Percentiles rank a stretch among this genome's conserved stretches.
Evolutionary conservation across 225 moss, liverwort and hornwort genomes (phyloP).

Genomic region (Rhytidiadelphus loreus): DNA sequence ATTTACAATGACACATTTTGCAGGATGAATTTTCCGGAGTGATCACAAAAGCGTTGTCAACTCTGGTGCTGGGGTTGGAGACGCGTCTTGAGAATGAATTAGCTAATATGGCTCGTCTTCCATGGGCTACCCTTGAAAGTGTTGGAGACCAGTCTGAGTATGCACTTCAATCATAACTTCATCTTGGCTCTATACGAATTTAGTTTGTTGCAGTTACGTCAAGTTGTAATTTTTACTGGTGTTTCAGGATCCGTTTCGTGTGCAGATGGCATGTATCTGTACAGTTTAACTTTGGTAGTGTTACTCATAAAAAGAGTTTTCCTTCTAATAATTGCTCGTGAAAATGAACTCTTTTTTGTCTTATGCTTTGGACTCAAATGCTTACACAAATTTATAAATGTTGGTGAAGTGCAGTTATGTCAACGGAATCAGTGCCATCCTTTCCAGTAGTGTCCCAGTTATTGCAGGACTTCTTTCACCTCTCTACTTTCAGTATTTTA

Average conservation of each 20-base stretch:
- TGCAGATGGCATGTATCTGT: not conserved
- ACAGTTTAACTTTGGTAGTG: not conserved
- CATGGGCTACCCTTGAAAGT: conserved; percentile 94
- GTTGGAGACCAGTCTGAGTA: conserved; percentile 99
- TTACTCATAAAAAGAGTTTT: not conserved
- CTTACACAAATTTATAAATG: not conserved
- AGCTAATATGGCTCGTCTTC: conserved; percentile 96
- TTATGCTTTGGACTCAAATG: not conserved
- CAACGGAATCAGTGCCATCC: conserved; percentile 91
- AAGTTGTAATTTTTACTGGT: not conserved
- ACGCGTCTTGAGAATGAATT: conserved; percentile 89
- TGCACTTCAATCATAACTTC: conserved; percentile 7
- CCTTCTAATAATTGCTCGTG: not conserved
- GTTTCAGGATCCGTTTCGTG: not conserved
- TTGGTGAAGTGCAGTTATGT: conserved; percentile 67
- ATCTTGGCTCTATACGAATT: not conserved
- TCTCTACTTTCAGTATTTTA: conserved; percentile 90
- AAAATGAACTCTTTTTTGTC: not conserved
- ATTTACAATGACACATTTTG: not conserved
- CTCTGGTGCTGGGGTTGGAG: conserved; percentile 89
- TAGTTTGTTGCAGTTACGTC: not conserved
- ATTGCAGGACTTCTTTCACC: conserved; percentile 88
- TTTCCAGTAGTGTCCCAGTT: conserved; percentile 94
- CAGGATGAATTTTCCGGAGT: conserved; percentile 99
- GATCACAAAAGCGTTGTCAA: conserved; percentile 94